A percentile compares a stretch with the other conserved stretches of the same genome.
phyloP scores from a whole-genome alignment of 2,329 filamentous ascomycete genomes.

The Magnaporthiopsis incrustans region DNA sequence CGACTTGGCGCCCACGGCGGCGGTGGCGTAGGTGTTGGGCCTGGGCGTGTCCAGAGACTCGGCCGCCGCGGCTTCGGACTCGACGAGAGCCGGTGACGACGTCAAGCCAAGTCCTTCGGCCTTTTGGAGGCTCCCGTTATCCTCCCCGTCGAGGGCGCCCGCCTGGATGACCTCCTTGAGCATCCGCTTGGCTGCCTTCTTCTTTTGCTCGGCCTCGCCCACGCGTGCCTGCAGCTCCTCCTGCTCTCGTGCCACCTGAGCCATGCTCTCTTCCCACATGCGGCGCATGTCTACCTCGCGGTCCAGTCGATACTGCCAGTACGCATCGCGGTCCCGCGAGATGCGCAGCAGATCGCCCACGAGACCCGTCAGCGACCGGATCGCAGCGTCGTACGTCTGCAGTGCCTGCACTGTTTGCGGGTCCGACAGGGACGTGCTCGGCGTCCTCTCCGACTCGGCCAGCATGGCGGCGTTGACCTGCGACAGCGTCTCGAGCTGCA shows the following conservation, averaged over 20 bases:
- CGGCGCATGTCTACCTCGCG: constrained; percentile 84
- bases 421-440: constrained; percentile 66
- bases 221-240: constrained; percentile 83
- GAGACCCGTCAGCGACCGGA: constrained; percentile 76
- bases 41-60: neutral
- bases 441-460: constrained; percentile 60
- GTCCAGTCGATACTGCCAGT: constrained; percentile 93
- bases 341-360: constrained; percentile 85
- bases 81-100: constrained; percentile 3
- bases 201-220: constrained; percentile 83
- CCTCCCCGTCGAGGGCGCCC: constrained; percentile 25
- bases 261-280: constrained; percentile 99
- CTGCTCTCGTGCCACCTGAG: constrained; percentile 88
- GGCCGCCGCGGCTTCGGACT: constrained; percentile 6
- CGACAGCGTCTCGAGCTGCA: constrained; percentile 85
- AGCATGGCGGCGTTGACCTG: constrained; percentile 79
- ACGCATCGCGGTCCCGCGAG: constrained; percentile 85
- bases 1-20: constrained; percentile 28
- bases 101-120: neutral
- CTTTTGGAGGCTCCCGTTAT: neutral
- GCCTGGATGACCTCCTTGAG: constrained; percentile 75
- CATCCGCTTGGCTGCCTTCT: constrained; percentile 80
- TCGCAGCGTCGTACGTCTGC: constrained; percentile 78
- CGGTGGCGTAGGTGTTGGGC: constrained; percentile 14
- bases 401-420: constrained; percentile 69